Base-by-base conservation (phyloP, 2,329 filamentous ascomycete species). In the Chaetomiaceae sp. region DNA sequence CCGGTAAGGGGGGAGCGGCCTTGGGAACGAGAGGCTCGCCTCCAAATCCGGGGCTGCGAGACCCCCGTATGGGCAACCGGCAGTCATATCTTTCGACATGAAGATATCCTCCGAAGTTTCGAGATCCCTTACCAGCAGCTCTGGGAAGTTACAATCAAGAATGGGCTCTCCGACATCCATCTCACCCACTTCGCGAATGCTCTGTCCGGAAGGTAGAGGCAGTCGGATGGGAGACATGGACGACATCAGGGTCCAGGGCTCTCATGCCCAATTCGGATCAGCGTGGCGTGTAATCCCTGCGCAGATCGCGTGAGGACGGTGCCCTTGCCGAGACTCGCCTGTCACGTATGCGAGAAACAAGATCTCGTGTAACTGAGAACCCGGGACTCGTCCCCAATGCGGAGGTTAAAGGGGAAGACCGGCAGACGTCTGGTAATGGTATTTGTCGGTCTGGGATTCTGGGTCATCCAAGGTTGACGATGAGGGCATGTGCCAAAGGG, bases 101-200 rank as follows among this genome's bases (percentile, higher is more conserved):
- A 81, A 82, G 23, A 79, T 62, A 9, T 69, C 66, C 46, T 69
- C 69, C 16, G 76, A 80, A 20, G 70, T 61, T 61, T 80, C 75
- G 41, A 82, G 67, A 57, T 83, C 78, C 54, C 70, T 72, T 6
- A 73, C 79, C n/a, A 83, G 68, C 34, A 81, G 60, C 65, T 83
- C 80, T 2, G 80, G 76, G 16, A 83, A 68, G 65, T 75, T 82
- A 62, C 73, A 73, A 45, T 67, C 68, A 61, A 65, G 67, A 11
- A 50, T 16, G 38, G 47, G 41, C 14, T 55, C 51, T 27, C 46
- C 29, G 18, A 36, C n/a, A 34, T 43, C 54, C 54, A 58, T 52
- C 29, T 52, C 49, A 36, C 5, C 29, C 38, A 23, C 27, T 23
- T 21, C 30, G 13, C 16, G 53, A 44, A 30, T 21, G 36, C 5